Base-by-base conservation (phyloP, 192 early-diverging fungal species). In the Podila horticola region DNA sequence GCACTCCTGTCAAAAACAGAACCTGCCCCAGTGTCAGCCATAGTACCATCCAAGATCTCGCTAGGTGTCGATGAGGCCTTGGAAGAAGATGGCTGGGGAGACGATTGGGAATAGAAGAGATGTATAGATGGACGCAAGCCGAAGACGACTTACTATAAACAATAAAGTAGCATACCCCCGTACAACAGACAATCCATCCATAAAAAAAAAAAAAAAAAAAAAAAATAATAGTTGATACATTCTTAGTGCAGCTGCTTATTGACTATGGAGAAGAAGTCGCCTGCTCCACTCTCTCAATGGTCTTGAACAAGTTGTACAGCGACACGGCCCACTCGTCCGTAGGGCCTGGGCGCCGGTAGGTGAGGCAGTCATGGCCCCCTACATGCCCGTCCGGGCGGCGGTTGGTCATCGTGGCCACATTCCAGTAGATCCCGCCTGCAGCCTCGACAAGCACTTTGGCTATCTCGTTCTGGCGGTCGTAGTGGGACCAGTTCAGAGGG, bases 281-380 rank as follows among this genome's bases (percentile, higher is more conserved):
- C 24, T 38, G 59, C 34, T 81, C 77, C 15, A 81, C 77, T 22
- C 51, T 0, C 15, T 81, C 69, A 26, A 81, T 81, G 0, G 70
- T 71, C 26, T 66, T 71, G 36, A 84, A 70, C 49, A 82, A 19
- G 60, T 75, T 75, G 61, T 75, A 84, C 29, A 84, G 57, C 29
- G 79, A 84, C 28, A 82, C 62, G 8, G 79, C 71, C 85, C 86
- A 87, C 22, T 84, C 79, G 64, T 90, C 89, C 20, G 84, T 73
- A 1, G 89, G 89, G 9, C 89, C 89, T 6, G 89, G 89, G 30
- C 88, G 83, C 68, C 85, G 87, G 66, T 87, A 90, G 34, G 87
- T 75, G 34, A 87, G 61, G 83, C 89, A 90, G 59, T 90, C 89
- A 26, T 74, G 82, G 12, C 86, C 86, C 8, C 87, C 89, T 11